Conservation (phyloP, 331 rosid genomes). For the Prunus yedoensis region DNA sequence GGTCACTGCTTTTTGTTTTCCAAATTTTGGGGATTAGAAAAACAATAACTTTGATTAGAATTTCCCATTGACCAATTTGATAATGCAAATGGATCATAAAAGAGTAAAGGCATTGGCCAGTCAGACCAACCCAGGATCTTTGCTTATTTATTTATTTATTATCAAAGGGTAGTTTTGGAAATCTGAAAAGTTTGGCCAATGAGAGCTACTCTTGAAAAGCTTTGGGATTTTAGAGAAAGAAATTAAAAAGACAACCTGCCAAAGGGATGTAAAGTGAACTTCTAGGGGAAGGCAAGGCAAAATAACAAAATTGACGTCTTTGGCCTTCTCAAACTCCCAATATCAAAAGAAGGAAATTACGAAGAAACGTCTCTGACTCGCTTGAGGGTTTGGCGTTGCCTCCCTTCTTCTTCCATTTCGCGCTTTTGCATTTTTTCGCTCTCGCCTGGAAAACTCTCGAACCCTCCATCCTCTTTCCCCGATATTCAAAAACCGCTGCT, state of each 20-base stretch:
- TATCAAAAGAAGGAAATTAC: neutral
- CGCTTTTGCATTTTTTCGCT: neutral
- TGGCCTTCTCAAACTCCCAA: neutral
- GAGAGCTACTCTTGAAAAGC: neutral
- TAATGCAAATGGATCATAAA: neutral
- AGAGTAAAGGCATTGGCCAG: neutral
- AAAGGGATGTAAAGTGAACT: neutral
- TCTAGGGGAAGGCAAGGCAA: no score
- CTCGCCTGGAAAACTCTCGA: neutral
- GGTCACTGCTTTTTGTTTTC: no score
- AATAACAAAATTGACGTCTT: neutral
- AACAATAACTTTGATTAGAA: neutral
- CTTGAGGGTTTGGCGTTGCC: slow-evolving; percentile 2
- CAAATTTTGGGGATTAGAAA: no score
- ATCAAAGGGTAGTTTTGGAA: neutral
- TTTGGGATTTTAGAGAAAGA: no score
- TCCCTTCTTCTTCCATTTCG: neutral
- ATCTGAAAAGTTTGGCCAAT: neutral
- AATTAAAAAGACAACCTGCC: neutral
- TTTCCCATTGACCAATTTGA: neutral
- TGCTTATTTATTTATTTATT: neutral
- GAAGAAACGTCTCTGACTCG: neutral
- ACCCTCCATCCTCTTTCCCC: neutral
- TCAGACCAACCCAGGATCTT: neutral
- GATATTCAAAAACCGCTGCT: neutral